Percentiles rank a stretch among this genome's conserved stretches.
Evolutionary conservation across 2,329 filamentous ascomycete species (phyloP).

Genomic region (Aspergillus niger): DNA sequence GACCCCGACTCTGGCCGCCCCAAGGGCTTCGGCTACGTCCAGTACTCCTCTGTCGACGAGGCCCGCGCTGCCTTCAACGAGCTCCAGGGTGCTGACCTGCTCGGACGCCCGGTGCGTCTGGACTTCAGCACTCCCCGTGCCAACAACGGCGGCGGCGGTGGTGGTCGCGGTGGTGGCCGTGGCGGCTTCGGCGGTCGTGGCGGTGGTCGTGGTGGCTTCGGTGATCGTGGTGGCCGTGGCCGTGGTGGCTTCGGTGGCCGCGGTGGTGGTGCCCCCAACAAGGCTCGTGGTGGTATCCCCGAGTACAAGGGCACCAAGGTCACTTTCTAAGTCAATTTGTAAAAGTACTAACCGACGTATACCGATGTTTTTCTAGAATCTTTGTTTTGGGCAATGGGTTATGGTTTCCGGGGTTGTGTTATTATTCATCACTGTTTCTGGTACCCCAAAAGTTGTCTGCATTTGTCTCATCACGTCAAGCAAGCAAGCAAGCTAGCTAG

Average conservation of each 20-base stretch:
- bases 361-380: background rate
- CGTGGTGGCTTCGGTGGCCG: slow-evolving; percentile 50
- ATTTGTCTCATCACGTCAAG: background rate
- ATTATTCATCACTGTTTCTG: background rate
- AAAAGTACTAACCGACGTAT: background rate
- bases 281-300: slow-evolving; percentile 58
- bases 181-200: slow-evolving; percentile 54
- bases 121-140: slow-evolving; percentile 74
- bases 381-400: slow-evolving; percentile 3
- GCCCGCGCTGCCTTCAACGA: slow-evolving; percentile 72
- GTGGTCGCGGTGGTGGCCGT: slow-evolving; percentile 55
- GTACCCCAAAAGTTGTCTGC: slow-evolving; percentile 1
- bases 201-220: slow-evolving; percentile 41
- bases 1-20: slow-evolving; percentile 79
- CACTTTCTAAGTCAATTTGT: slow-evolving; percentile 57
- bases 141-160: slow-evolving; percentile 55
- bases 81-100: slow-evolving; percentile 71
- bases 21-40: slow-evolving; percentile 93
- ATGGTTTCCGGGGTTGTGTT: slow-evolving; percentile 2
- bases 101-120: slow-evolving; percentile 74
- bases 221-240: slow-evolving; percentile 45
- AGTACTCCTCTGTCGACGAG: slow-evolving; percentile 79
- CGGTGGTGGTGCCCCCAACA: slow-evolving; percentile 50
- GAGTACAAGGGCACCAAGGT: slow-evolving; percentile 80
- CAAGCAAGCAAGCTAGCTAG: background rate